A percentile compares a stretch with the other conserved stretches of the same genome.
Evolutionary conservation across 805 yeast genomes (phyloP).

Genomic region (Metschnikowia corniflorae): DNA sequence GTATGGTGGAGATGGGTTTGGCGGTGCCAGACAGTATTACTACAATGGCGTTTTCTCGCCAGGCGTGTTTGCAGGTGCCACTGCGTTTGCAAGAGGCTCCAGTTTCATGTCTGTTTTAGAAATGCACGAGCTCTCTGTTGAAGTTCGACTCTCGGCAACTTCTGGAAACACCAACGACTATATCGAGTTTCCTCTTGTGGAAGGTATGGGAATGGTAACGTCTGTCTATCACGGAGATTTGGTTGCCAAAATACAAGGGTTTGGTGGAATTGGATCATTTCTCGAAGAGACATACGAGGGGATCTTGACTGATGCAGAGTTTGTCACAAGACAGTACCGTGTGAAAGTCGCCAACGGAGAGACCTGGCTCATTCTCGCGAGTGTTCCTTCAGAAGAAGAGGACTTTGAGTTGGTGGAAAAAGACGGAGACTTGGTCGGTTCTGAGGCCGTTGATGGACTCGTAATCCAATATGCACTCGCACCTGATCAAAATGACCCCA

Average conservation of each 20-base stretch:
- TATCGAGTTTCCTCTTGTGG: slow-evolving; percentile 49
- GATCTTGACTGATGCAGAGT: neutral
- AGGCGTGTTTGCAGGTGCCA: slow-evolving; percentile 54
- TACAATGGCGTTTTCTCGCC: slow-evolving; percentile 55
- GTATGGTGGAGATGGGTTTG: slow-evolving; percentile 46
- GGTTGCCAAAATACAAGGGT: slow-evolving; percentile 36
- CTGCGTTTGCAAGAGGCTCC: slow-evolving; percentile 37
- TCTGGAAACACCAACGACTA: slow-evolving; percentile 24
- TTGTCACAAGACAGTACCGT: slow-evolving; percentile 31
- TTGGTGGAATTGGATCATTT: slow-evolving; percentile 1
- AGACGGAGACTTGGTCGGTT: slow-evolving; percentile 31
- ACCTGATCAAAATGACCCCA: slow-evolving; percentile 19
- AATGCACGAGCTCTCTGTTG: slow-evolving; percentile 38
- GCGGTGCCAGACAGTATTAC: slow-evolving; percentile 43
- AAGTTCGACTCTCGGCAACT: slow-evolving; percentile 18
- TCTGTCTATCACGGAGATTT: slow-evolving; percentile 51
- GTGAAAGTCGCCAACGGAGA: slow-evolving; percentile 38
- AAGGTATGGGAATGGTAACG: slow-evolving; percentile 59
- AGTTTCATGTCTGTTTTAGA: slow-evolving; percentile 45
- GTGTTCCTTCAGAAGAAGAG: slow-evolving; percentile 16
- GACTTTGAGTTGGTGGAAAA: slow-evolving; percentile 30
- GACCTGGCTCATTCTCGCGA: slow-evolving; percentile 52
- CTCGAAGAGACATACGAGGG: neutral
- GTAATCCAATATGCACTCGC: slow-evolving; percentile 53
- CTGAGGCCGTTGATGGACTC: slow-evolving; percentile 36